Evolutionary conservation across 495 filamentous ascomycete genomes (phyloP), one percentile per base, ranked within the genome.

Genomic region (Daldinia vernicosa): DNA sequence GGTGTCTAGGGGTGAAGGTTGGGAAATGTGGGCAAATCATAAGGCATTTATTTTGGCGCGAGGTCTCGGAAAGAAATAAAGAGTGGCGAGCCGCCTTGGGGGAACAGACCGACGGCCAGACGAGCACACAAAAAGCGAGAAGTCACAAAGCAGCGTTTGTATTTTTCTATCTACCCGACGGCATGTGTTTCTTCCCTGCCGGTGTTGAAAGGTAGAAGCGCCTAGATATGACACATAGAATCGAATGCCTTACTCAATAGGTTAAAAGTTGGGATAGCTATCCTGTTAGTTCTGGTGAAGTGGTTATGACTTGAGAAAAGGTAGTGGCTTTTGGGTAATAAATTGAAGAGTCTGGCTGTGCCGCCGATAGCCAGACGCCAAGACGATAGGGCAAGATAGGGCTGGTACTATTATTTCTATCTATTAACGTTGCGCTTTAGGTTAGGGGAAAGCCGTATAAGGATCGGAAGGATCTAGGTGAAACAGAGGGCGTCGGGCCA

Each of bases 201-300:
- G 45, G 65, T 52, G 61, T 66, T 62, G 47, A 62, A 58, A 56
- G 56, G 61, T 72, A 69, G 60, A 66, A 40, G 37, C 6, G 65
- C 61, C 61, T 69, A 72, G 70, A 69, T 63, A 66, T 66, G 70
- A 68, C 45, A 66, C 56, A 69, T 72, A 72, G 70, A 72, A 69
- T 60, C 70, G 50, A 68, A 63, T 58, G 61, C 52, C 28, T 72
- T n/a, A 60, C 27, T 45, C 8, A 47, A 6, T 47, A 6, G 43
- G 43, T 47, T 47, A 24, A 35, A 35, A 12, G 12, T 35, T 14
- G 12, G 33, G 11, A 12, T 35, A 14, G 12, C 12, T 14, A 35
- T 35, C 1, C 1, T 35, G 33, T 14, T 35, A 14, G 33, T 4
- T 35, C 12, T 12, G 12, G 12, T 35, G 33, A 35, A 14, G 33